Evolutionary conservation across 1,284 basidiomycete genomes (phyloP).

Genomic region (Melampsora americana): DNA sequence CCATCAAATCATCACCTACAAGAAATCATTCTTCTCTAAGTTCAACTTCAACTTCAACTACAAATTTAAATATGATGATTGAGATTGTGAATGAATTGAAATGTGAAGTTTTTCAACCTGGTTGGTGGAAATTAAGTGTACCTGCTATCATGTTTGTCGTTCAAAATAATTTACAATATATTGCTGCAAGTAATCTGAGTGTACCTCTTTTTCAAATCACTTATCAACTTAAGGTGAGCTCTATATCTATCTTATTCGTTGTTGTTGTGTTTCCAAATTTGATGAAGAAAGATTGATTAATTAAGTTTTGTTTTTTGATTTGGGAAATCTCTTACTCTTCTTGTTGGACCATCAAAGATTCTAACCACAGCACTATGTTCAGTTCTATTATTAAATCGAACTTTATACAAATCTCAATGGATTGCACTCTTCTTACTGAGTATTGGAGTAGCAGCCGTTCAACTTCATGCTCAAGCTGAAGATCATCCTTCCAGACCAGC

Average conservation of each 20-base stretch:
- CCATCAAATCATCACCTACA: slow-evolving; percentile 18
- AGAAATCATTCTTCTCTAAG: background rate
- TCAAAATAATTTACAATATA: slow-evolving; percentile 54
- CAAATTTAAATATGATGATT: background rate
- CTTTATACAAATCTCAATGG: slow-evolving; percentile 53
- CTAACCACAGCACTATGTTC: slow-evolving; percentile 55
- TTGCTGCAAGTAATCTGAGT: slow-evolving; percentile 54
- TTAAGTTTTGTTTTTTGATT: slow-evolving; percentile 8
- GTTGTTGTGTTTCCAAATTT: background rate
- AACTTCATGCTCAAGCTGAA: slow-evolving; percentile 48
- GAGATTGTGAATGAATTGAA: slow-evolving; percentile 7
- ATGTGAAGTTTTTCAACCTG: slow-evolving; percentile 45
- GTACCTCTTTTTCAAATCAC: slow-evolving; percentile 55
- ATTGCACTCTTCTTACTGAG: slow-evolving; percentile 53
- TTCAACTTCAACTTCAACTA: background rate
- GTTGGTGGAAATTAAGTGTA: slow-evolving; percentile 49
- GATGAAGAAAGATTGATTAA: background rate
- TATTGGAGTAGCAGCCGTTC: slow-evolving; percentile 54
- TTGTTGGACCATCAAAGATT: slow-evolving; percentile 47
- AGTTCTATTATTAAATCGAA: slow-evolving; percentile 54
- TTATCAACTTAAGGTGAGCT: slow-evolving; percentile 54
- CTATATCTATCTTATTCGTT: no score
- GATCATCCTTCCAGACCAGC: background rate
- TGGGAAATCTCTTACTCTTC: background rate
- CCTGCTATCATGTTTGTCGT: slow-evolving; percentile 54